phyloP scores from a whole-genome alignment of 371 early-diverging fungal species.

The Mortierella sp. region DNA sequence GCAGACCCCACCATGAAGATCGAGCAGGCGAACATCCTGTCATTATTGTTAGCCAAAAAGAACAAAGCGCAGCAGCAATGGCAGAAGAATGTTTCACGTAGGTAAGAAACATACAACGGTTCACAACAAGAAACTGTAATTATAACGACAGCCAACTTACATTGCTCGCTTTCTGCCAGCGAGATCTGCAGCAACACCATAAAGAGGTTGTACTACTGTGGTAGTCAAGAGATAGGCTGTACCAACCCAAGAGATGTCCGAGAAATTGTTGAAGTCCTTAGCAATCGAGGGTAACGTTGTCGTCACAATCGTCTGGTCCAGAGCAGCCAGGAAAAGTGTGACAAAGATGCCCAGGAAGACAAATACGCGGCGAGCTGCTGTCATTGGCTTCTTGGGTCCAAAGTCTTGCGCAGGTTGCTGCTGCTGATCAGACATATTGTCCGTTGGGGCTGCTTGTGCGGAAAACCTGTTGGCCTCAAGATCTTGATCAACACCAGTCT shows the following conservation, averaged over 20 bases:
- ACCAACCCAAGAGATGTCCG: constrained; percentile 67
- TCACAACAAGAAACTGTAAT: too few relatives aligned
- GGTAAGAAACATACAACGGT: too few relatives aligned
- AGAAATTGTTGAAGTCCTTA: constrained; percentile 73
- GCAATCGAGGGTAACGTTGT: constrained; percentile 79
- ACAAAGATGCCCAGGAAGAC: constrained; percentile 56
- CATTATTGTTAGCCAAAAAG: too few relatives aligned
- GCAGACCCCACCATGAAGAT: constrained; percentile 69
- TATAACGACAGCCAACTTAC: constrained; percentile 10
- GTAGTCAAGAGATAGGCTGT: constrained; percentile 64
- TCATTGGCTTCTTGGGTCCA: constrained; percentile 35
- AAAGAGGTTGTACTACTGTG: constrained; percentile 57
- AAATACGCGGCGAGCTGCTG: constrained; percentile 23
- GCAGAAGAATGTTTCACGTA: too few relatives aligned
- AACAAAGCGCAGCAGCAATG: too few relatives aligned
- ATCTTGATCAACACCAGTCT: too few relatives aligned
- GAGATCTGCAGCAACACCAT: constrained; percentile 68
- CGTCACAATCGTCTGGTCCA: constrained; percentile 82
- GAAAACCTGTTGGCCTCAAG: too few relatives aligned
- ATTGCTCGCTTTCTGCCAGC: constrained; percentile 73
- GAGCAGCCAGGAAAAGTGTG: constrained; percentile 69
- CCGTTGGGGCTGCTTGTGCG: too few relatives aligned
- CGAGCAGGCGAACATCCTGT: constrained; percentile 62
- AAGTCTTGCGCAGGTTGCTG: constrained; percentile 28
- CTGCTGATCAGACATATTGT: too few relatives aligned